Conservation (phyloP, 768 basidiomycete species). For the Leccinellum luteum region DNA sequence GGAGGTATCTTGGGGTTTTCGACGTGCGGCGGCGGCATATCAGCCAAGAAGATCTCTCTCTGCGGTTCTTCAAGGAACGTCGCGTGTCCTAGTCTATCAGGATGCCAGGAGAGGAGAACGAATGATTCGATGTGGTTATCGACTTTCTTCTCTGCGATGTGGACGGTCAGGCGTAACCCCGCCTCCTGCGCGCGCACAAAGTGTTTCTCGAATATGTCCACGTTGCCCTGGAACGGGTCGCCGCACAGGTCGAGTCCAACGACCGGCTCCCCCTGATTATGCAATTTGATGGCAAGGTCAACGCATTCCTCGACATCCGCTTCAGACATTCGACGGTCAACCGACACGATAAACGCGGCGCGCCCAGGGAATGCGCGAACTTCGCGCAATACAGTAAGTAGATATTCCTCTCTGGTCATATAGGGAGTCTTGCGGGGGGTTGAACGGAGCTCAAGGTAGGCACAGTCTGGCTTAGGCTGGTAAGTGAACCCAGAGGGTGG, state of each 20-base stretch:
- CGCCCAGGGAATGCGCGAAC: constrained; percentile 54
- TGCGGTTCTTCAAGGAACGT: constrained; percentile 71
- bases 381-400: constrained; percentile 63
- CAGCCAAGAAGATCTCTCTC: constrained; percentile 44
- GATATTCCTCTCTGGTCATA: constrained; percentile 62
- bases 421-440: constrained; percentile 60
- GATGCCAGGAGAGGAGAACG: constrained; percentile 56
- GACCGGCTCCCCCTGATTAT: constrained; percentile 53
- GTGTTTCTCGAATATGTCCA: constrained; percentile 46
- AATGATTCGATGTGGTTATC: constrained; percentile 59
- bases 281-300: constrained; percentile 53
- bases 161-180: constrained; percentile 72
- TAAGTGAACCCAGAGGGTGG: constrained; percentile 31
- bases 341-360: constrained; percentile 65
- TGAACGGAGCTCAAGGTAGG: constrained; percentile 80
- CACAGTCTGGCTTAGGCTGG: constrained; percentile 48
- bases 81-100: constrained; percentile 75
- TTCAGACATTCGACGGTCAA: constrained; percentile 69
- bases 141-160: constrained; percentile 80
- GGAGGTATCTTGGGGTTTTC: constrained; percentile 20
- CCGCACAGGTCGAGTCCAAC: constrained; percentile 84
- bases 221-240: constrained; percentile 61
- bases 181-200: constrained; percentile 54
- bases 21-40: constrained; percentile 19
- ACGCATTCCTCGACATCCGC: constrained; percentile 54